Evolutionary conservation across 2,329 filamentous ascomycete genomes (phyloP).

Genomic region (Septoria linicola): DNA sequence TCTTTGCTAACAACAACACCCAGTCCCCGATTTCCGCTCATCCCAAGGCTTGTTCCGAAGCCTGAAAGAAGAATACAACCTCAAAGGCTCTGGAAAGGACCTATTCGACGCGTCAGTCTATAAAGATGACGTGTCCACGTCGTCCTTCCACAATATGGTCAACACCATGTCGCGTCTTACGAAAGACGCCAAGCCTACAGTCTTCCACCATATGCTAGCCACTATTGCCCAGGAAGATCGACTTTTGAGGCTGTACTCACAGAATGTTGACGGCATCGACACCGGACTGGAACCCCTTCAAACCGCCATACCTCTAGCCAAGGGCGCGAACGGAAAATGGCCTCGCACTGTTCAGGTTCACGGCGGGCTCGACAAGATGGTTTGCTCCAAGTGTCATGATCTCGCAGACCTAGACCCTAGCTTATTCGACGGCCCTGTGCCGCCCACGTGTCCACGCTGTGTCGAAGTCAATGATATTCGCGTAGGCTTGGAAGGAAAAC

Average conservation of each 20-base stretch:
- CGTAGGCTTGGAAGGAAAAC: conserved; percentile 73
- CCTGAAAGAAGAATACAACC: conserved; percentile 79
- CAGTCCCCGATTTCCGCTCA: conserved; percentile 94
- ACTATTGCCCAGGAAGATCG: conserved; percentile 84
- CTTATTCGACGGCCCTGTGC: conserved; percentile 78
- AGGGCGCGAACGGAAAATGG: conserved; percentile 75
- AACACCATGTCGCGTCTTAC: conserved; percentile 80
- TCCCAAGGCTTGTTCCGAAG: conserved; percentile 84
- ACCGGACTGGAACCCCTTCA: conserved; percentile 75
- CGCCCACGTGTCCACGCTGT: conserved; percentile 77
- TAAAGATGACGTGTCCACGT: conserved; percentile 82
- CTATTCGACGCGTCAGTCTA: conserved; percentile 98
- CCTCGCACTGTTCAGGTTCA: conserved; percentile 91
- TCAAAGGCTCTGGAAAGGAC: conserved; percentile 91
- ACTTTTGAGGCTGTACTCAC: conserved; percentile 85
- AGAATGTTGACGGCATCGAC: conserved; percentile 96
- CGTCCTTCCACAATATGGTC: conserved; percentile 95
- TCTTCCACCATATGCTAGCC: conserved; percentile 90
- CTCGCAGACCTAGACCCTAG: conserved; percentile 73
- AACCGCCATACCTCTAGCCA: conserved; percentile 76
- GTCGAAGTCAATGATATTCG: conserved; percentile 72
- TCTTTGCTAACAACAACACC: conserved; percentile 26
- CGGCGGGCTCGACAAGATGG: conserved; percentile 91
- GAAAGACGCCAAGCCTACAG: conserved; percentile 73
- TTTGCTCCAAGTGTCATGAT: conserved; percentile 86